Evolutionary conservation across 2,329 filamentous ascomycete genomes (phyloP), one percentile per base, ranked within the genome.

Genomic region (Aspergillus japonicus): DNA sequence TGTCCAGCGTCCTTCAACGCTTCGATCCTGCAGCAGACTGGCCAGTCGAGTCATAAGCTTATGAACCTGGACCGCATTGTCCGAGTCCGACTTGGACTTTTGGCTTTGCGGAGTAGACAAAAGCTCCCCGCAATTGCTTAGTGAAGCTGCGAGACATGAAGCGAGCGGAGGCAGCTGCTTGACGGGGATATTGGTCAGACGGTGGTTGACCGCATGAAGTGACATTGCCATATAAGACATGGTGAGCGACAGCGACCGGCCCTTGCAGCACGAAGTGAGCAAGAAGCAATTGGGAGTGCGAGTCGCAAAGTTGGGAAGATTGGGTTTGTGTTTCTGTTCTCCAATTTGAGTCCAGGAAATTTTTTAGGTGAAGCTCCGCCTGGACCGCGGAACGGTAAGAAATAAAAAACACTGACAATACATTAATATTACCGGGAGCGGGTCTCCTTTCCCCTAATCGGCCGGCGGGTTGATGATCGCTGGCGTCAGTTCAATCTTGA

Each of bases 31-130:
- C 35, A 97, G 79, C 14, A 97, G 81, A 12, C 89, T 87, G 1
- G 87, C 88, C 60, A 96, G 81, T 56, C 91, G 87, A 4, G 90
- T 91, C 72, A 90, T 91, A 69, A 96, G 82, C 73, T 90, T 94
- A 75, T 96, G 91, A 1, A 95, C 83, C 21, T 92, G 83, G n/a
- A 89, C 80, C 0, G 87, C 78, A 48, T 82, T 81, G 61, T 94
- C 91, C 0, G 88, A 84, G 6, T 83, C 85, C 58, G 85, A 81
- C 67, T 88, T 89, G 62, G 85, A 83, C 60, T 84, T 80, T 56
- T 87, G 85, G 33, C 70, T 73, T 61, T 85, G 83, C 7, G 87
- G 77, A 5, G 83, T 78, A 4, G 90, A 90, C 39, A 96, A 80
- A 29, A 89, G 72, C 50, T 81, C 75, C 64, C 75, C 79, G 75